A percentile compares a stretch with the other conserved stretches of the same genome.
These are phyloP conservation scores for Hypholoma sublateritium DNA, from an alignment of 768 basidiomycete genomes.

Conservation along the genomic window DNA sequence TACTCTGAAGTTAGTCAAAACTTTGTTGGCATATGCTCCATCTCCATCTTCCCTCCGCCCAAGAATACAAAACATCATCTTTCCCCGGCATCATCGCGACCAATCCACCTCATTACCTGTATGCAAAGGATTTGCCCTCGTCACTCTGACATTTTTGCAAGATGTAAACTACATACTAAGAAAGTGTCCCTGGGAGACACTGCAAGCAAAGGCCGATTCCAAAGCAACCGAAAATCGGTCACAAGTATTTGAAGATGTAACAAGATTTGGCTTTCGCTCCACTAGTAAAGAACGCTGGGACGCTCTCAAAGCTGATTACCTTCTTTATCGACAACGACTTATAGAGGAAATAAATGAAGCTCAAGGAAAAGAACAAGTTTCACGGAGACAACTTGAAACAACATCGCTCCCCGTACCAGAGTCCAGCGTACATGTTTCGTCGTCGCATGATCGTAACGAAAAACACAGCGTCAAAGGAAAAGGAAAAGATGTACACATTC, in stretches of 20 bases:
- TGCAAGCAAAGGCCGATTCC: not conserved
- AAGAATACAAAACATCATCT: conserved; percentile 50
- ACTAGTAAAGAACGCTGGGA: conserved; percentile 64
- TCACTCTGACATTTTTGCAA: conserved; percentile 46
- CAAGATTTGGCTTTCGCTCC: conserved; percentile 58
- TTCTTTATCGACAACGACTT: conserved; percentile 57
- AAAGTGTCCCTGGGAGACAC: conserved; percentile 61
- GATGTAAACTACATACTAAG: conserved; percentile 43
- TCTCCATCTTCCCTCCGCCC: conserved; percentile 5
- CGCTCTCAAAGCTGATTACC: conserved; percentile 64
- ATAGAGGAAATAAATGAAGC: conserved; percentile 43
- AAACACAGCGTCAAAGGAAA: too few relatives aligned
- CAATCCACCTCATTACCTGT: conserved; percentile 50
- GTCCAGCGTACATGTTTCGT: not conserved
- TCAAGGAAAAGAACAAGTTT: conserved; percentile 24
- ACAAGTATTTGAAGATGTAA: conserved; percentile 37
- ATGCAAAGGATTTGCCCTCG: conserved; percentile 76
- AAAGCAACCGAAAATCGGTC: not conserved
- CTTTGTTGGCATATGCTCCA: conserved; percentile 26
- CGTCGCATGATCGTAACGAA: not conserved
- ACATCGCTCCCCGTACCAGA: not conserved
- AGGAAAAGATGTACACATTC: too few relatives aligned
- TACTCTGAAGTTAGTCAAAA: conserved; percentile 44
- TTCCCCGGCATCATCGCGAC: conserved; percentile 68
- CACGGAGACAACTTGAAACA: not conserved